Base-by-base conservation (phyloP, 805 yeast genomes). In the Candida maltosa region DNA sequence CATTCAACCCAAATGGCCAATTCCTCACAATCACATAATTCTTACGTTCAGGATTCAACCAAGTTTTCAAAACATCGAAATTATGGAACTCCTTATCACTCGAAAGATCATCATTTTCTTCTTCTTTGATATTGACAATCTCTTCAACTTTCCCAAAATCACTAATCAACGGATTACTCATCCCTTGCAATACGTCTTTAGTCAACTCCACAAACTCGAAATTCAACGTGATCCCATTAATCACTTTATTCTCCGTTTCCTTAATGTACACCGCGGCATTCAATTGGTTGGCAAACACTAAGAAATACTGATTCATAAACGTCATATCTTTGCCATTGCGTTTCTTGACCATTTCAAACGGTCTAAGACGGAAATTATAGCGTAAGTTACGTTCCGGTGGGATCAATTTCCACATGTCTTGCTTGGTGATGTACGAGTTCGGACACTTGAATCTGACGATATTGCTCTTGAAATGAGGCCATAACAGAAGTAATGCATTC, bases 191-290 rank as follows among this genome's bases (percentile, higher is more conserved):
- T 12, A 11, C 25, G n/a, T n/a, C n/a, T 16, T 31, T n/a, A n/a
- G 19, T 23, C 3, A 34, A 19, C 12, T 30, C 15, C 19, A 27
- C 32, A 29, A 34, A 34, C n/a, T 38, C 20, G n/a, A 35, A 31
- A 4, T 32, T 29, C 11, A 38, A 17, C 7, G 22, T 26, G 9
- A 35, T 18, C 8, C 87, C 86, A 44, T 78, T 73, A 23, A 80
- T 48, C 36, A 62, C 59, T 35, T 72, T 68, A 6, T 69, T 67
- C 9, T 51, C 39, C 1, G 81, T 73, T 44, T 78, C 84, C 15
- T 63, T 48, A 53, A 62, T 65, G 51, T 72, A 81, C 3, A 63
- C 62, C 15, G 74, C 62, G 0, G 87, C 86, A 14, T 68, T 70
- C 17, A 64, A 60, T 25, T 54, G 49, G 26, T 60, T 54, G 4